A percentile compares a stretch with the other conserved stretches of the same genome.
phyloP scores from a whole-genome alignment of 2,329 filamentous ascomycete genomes.

The Annulohypoxylon truncatum region DNA sequence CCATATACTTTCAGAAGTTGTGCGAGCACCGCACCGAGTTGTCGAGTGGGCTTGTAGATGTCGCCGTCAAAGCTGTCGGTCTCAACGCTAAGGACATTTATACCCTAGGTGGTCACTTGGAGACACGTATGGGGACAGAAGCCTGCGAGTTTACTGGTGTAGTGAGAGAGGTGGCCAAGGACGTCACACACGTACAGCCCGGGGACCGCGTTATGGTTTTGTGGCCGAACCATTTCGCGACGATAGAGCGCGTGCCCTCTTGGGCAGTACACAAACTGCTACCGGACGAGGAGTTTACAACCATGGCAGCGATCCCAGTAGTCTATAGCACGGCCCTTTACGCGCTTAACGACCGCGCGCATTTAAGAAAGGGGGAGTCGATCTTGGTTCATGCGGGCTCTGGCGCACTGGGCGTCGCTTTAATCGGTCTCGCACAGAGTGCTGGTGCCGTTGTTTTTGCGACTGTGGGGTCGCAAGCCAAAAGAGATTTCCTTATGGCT shows the following conservation, averaged over 20 bases:
- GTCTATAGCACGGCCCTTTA: constrained; percentile 50
- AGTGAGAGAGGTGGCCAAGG: no score
- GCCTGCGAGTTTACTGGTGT: neutral
- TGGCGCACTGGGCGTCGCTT: constrained; percentile 52
- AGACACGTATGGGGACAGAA: constrained; percentile 40
- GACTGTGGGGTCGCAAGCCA: constrained; percentile 41
- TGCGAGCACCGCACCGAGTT: neutral
- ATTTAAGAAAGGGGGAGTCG: constrained; percentile 43
- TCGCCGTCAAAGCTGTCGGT: constrained; percentile 33
- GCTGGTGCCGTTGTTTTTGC: constrained; percentile 50
- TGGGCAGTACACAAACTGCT: constrained; percentile 43
- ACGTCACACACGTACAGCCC: no score
- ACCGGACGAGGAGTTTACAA: constrained; percentile 35
- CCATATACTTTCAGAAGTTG: neutral
- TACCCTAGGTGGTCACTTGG: constrained; percentile 45
- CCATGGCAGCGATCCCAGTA: constrained; percentile 36
- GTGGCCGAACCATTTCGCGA: no score
- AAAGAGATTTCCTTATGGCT: constrained; percentile 42
- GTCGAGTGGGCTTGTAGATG: constrained; percentile 19
- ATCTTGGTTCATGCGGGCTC: constrained; percentile 53
- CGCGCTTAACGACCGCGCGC: constrained; percentile 46
- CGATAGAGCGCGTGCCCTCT: constrained; percentile 44
- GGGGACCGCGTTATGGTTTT: no score
- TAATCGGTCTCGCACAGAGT: constrained; percentile 48
- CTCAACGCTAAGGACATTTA: constrained; percentile 47